These are phyloP conservation scores for Senecio squalidus DNA, from an alignment of 140 eudicot species.

Conservation along the genomic window DNA sequence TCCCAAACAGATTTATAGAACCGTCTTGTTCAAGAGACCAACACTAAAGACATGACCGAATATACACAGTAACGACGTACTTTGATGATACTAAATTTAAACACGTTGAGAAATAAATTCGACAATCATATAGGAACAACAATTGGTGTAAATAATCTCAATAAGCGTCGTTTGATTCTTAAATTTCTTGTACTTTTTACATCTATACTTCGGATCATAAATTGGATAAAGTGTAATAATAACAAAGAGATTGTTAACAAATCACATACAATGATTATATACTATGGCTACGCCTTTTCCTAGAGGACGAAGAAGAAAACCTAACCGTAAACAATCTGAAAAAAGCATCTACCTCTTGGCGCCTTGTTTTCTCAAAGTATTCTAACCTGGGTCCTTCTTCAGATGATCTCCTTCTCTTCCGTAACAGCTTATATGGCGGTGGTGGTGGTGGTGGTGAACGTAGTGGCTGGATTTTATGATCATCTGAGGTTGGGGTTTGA, in stretches of 20 bases:
- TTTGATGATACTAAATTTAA: no score
- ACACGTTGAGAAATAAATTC: no score
- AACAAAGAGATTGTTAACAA: background rate
- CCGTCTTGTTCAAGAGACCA: no score
- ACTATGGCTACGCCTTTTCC: conserved; percentile 32
- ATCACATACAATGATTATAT: conserved; percentile 13
- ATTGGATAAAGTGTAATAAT: background rate
- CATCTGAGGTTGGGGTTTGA: conserved; percentile 21
- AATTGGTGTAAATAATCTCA: no score
- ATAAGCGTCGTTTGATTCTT: background rate
- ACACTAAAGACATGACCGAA: no score
- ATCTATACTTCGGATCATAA: conserved; percentile 2
- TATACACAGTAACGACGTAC: no score
- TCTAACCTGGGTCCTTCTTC: conserved; percentile 13
- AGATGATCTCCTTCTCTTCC: conserved; percentile 15
- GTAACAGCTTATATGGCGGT: background rate
- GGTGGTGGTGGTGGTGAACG: conserved; percentile 19
- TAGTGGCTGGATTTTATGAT: conserved; percentile 16
- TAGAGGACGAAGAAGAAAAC: conserved; percentile 28
- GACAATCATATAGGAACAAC: no score
- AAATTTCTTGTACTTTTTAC: background rate
- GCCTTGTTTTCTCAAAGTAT: conserved; percentile 27
- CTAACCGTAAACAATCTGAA: conserved; percentile 19
- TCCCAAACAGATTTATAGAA: no score
- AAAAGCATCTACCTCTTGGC: conserved; percentile 31